Evolutionary conservation across 768 basidiomycete species (phyloP), one percentile per base, ranked within the genome.

Genomic region (Trametes maxima): DNA sequence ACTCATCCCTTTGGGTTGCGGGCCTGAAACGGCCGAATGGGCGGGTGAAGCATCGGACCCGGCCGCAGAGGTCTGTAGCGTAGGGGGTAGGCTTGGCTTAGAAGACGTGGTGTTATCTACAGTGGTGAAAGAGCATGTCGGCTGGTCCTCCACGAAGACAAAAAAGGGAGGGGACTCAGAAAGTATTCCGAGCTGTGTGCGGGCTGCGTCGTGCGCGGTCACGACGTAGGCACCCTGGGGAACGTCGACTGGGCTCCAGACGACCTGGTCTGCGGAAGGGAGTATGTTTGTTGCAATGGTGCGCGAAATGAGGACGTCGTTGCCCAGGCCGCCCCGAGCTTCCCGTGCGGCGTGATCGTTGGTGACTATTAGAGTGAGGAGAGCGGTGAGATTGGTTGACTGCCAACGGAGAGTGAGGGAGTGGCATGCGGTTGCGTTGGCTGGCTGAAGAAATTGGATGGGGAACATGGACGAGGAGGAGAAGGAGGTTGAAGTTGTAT

Each of bases 221-320:
- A 65, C 69, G 37, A 65, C 66, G 58, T 79, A 78, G 68, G 69
- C 68, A 35, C 78, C 78, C 42, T 66, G 65, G n/a, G 65, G 62
- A 14, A 77, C 72, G 53, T 76, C 71, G 13, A 77, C 75, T 4
- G 67, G 57, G 22, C 55, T 19, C 76, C 77, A 77, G 25, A 57
- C 61, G 57, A 69, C 70, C 21, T 28, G 49, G 13, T 68, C 49
- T 1, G 68, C 65, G 22, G 67, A 64, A 7, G 73, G 66, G 3
- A 70, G 59, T 21, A 71, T 56, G 51, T 70, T 62, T 14, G 69
- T 71, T 14, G 72, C 63, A 8, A 77, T 54, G 25, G 65, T 69
- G 46, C 63, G 73, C 21, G 66, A 64, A n/a, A 69, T 57, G 54
- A 64, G 54, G 17, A 44, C 33, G 22, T 46, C 42, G 46, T 49